These are phyloP conservation scores for Fallopia convolvulus DNA, from an alignment of 148 eudicot species.

Conservation along the genomic window DNA sequence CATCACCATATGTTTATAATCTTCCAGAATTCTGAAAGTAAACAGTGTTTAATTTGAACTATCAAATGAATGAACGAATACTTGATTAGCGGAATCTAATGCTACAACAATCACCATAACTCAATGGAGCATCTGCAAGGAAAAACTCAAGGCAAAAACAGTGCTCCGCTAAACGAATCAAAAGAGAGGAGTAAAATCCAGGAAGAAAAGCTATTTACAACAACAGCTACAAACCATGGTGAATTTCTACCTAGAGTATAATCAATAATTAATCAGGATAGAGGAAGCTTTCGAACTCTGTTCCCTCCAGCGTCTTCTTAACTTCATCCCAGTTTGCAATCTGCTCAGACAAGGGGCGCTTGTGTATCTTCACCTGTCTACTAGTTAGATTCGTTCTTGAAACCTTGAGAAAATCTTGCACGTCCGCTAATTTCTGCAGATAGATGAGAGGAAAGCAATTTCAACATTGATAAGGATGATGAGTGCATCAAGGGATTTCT, in stretches of 20 bases:
- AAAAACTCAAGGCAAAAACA: neutral
- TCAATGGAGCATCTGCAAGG: slow-evolving; percentile 2
- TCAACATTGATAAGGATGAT: neutral
- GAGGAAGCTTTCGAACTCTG: slow-evolving; percentile 57
- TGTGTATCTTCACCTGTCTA: slow-evolving; percentile 90
- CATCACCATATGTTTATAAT: neutral
- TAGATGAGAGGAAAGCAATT: neutral
- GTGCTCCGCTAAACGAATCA: neutral
- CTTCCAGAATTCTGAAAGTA: neutral
- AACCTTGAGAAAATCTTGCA: slow-evolving; percentile 69
- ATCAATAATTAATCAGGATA: slow-evolving; percentile 36
- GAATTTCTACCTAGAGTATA: slow-evolving; percentile 20
- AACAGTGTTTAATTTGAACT: neutral
- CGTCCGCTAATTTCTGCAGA: slow-evolving; percentile 47
- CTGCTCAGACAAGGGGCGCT: slow-evolving; percentile 54
- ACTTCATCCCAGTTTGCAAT: slow-evolving; percentile 81
- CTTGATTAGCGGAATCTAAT: neutral
- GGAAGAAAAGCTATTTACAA: neutral
- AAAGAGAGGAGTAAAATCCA: neutral
- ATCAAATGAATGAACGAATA: neutral
- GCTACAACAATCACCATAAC: neutral
- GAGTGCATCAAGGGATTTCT: neutral
- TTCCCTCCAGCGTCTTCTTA: slow-evolving; percentile 59
- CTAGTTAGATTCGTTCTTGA: slow-evolving; percentile 52
- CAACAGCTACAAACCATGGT: neutral